These are phyloP conservation scores for Phytophthora pini DNA, from an alignment of 352 stramenopile species.

Conservation along the genomic window DNA sequence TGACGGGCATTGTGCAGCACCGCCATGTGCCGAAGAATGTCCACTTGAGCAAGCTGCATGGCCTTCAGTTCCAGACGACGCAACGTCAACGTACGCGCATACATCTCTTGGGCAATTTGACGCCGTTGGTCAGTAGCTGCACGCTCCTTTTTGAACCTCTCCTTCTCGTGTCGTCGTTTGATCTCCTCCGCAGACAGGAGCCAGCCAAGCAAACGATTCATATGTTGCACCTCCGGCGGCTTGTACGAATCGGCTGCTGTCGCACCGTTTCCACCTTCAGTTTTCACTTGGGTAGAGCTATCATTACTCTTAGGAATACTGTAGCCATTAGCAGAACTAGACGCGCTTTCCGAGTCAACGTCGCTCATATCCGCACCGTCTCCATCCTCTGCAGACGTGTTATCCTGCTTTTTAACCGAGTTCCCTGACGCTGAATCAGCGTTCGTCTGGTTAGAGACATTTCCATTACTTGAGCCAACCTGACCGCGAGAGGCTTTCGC, in stretches of 20 bases:
- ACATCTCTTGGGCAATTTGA: conserved; percentile 73
- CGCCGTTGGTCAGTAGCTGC: conserved; percentile 72
- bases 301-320: conserved; percentile 37
- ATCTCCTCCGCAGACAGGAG: conserved; percentile 87
- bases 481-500: conserved; percentile 56
- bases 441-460: conserved; percentile 2
- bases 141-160: conserved; percentile 82
- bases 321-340: conserved; percentile 47
- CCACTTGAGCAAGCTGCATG: conserved; percentile 84
- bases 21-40: conserved; percentile 76
- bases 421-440: neutral
- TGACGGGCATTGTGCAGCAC: conserved; percentile 72
- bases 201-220: conserved; percentile 90
- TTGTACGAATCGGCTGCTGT: conserved; percentile 66
- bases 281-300: conserved; percentile 29
- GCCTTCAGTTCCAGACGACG: conserved; percentile 85
- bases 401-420: conserved; percentile 27
- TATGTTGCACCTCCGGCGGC: conserved; percentile 89
- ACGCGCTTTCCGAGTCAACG: conserved; percentile 56
- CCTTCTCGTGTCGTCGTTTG: conserved; percentile 82
- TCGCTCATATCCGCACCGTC: conserved; percentile 50
- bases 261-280: conserved; percentile 20
- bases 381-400: conserved; percentile 12
- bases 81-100: conserved; percentile 62
- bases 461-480: conserved; percentile 26